Conservation (phyloP, 305 asterid species). For the Stenogyne calaminthoides region DNA sequence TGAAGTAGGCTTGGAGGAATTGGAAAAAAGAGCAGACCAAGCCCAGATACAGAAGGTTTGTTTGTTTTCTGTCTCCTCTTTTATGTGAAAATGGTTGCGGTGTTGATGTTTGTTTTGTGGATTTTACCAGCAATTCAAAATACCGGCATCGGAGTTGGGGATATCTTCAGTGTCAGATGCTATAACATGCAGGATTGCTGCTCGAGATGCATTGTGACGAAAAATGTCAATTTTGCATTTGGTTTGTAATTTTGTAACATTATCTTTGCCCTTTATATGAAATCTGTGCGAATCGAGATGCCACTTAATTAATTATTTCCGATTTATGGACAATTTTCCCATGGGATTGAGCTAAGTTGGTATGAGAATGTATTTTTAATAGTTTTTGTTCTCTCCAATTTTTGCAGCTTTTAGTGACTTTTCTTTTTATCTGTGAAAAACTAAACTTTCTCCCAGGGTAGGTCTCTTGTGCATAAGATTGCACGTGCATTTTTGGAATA, state of each 20-base stretch:
- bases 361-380: not conserved
- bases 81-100: not conserved
- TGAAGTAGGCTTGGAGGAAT: slow-evolving; percentile 73
- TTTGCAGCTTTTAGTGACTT: not conserved
- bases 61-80: not conserved
- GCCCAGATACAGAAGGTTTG: slow-evolving; percentile 83
- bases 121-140: slow-evolving; percentile 72
- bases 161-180: slow-evolving; percentile 86
- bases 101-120: slow-evolving; percentile 21
- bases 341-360: slow-evolving; percentile 2
- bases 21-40: slow-evolving; percentile 65
- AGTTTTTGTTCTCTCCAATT: not conserved
- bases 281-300: not conserved
- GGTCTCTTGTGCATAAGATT: too few relatives aligned
- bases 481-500: too few relatives aligned
- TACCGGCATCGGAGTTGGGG: slow-evolving; percentile 64
- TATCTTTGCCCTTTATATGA: not conserved
- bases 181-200: slow-evolving; percentile 79
- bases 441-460: too few relatives aligned
- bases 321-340: not conserved
- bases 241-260: slow-evolving; percentile 4
- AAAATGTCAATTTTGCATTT: not conserved
- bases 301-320: not conserved
- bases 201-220: slow-evolving; percentile 76
- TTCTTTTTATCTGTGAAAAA: too few relatives aligned